Evolutionary conservation across 306 rosid genomes (phyloP).

Genomic region (Glycyrrhiza uralensis): DNA sequence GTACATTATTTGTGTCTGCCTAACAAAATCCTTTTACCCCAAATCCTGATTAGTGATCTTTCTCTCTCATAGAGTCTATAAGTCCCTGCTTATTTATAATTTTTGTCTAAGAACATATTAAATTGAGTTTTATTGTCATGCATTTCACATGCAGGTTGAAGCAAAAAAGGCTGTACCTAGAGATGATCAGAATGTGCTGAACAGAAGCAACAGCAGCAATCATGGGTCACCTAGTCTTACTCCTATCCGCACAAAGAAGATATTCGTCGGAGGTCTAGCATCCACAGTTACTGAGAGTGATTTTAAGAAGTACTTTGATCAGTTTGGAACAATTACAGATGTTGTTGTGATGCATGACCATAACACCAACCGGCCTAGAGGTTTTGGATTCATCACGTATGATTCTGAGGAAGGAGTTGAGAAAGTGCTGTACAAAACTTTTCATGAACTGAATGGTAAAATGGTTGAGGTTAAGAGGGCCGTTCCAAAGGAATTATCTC

Average conservation of each 20-base stretch:
- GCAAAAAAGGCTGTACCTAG: conserved; percentile 61
- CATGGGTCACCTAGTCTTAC: conserved; percentile 51
- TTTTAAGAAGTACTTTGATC: conserved; percentile 56
- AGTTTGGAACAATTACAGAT: conserved; percentile 55
- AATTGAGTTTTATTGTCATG: conserved; percentile 15
- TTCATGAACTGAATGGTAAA: conserved; percentile 53
- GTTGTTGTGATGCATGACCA: conserved; percentile 63
- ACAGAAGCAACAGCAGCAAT: conserved; percentile 44
- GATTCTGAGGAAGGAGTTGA: conserved; percentile 59
- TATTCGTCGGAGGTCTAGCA: conserved; percentile 56
- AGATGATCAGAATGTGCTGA: conserved; percentile 49
- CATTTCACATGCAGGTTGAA: conserved; percentile 43
- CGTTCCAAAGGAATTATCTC: conserved; percentile 52
- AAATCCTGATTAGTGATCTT: not conserved
- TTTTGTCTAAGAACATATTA: not conserved
- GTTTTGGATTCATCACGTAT: conserved; percentile 57
- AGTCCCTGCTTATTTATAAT: not conserved
- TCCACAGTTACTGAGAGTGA: conserved; percentile 51
- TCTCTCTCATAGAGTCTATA: not conserved
- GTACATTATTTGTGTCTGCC: not conserved
- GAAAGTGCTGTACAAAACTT: conserved; percentile 47
- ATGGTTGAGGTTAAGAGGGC: conserved; percentile 66
- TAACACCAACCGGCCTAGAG: conserved; percentile 54
- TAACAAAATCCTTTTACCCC: not conserved
- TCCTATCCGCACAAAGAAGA: conserved; percentile 50